Base-by-base conservation (phyloP, 2,329 filamentous ascomycete genomes). In the Fusarium nodosum region DNA sequence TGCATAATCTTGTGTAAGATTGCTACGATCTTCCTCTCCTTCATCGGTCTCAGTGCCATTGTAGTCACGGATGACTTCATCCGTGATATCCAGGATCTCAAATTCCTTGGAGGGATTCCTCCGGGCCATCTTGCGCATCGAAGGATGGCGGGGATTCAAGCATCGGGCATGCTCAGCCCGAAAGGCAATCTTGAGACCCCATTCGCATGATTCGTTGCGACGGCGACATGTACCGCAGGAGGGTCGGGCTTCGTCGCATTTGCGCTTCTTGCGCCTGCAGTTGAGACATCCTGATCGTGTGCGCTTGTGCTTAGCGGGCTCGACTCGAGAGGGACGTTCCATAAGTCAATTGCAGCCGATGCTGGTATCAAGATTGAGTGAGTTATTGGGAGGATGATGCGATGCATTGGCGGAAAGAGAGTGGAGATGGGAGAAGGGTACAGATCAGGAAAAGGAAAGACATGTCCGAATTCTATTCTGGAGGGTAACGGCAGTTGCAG, bases 231-330 rank as follows among this genome's bases (percentile, higher is more conserved):
- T 77, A 16, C 78, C 77, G 44, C 79, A 81, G 4, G 76, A 64
- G 9, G 79, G 79, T 1, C 75, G 77, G 8, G 66, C 66, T 59
- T 81, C 79, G 54, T 81, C 79, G 57, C 79, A 80, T 61, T 79
- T 80, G 42, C 79, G 74, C 74, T 80, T 80, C 70, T 78, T 79
- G 36, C 77, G 77, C 10, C 79, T 78, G 30, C 79, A 80, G 61
- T 80, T 80, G 56, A 80, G 76, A 39, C 79, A 80, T 1, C 79
- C 78, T 7, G 77, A 79, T 26, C 78, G 72, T 16, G 78, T 80
- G 18, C 78, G 73, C 44, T 74, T 78, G 15, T 76, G 74, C 68
- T 78, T 79, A 22, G 41, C 56, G 16, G 71, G 57, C 45, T 66
- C 51, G 16, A 42, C 16, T 33, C 13, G 60, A 31, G 63, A 46